Evolutionary conservation across 306 rosid genomes (phyloP).

Genomic region (Casuarina cunninghamiana): DNA sequence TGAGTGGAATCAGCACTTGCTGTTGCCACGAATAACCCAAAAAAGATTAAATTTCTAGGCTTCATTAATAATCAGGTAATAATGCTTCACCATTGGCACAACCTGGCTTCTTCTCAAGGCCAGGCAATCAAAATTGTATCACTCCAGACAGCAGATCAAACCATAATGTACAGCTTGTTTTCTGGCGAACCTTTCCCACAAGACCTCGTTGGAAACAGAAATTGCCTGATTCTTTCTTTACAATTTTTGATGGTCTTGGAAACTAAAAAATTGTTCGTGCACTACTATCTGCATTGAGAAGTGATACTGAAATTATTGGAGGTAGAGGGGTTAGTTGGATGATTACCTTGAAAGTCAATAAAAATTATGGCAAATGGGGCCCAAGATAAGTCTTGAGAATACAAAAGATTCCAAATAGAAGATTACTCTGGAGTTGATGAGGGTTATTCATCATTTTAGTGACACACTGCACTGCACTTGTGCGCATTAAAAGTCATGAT

Average conservation of each 20-base stretch:
- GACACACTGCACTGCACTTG: neutral
- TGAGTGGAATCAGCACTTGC: neutral
- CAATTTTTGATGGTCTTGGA: neutral
- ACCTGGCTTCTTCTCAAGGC: neutral
- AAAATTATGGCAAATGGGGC: neutral
- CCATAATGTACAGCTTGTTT: neutral
- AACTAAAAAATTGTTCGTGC: neutral
- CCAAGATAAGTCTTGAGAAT: conserved; percentile 3
- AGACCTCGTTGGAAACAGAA: neutral
- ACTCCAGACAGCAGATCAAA: neutral
- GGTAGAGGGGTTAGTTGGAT: neutral
- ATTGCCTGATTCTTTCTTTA: neutral
- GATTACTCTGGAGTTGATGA: neutral
- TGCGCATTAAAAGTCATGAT: neutral
- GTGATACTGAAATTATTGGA: neutral
- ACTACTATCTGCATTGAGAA: neutral
- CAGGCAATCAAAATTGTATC: neutral
- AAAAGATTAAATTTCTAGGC: neutral
- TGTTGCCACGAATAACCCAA: neutral
- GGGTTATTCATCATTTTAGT: neutral
- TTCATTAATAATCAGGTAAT: neutral
- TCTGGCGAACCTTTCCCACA: neutral
- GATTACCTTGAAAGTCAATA: neutral
- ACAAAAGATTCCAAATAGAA: neutral
- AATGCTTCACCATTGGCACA: neutral